Base-by-base conservation (phyloP, 139 green algal genomes). In the Mychonastes homosphaera region DNA sequence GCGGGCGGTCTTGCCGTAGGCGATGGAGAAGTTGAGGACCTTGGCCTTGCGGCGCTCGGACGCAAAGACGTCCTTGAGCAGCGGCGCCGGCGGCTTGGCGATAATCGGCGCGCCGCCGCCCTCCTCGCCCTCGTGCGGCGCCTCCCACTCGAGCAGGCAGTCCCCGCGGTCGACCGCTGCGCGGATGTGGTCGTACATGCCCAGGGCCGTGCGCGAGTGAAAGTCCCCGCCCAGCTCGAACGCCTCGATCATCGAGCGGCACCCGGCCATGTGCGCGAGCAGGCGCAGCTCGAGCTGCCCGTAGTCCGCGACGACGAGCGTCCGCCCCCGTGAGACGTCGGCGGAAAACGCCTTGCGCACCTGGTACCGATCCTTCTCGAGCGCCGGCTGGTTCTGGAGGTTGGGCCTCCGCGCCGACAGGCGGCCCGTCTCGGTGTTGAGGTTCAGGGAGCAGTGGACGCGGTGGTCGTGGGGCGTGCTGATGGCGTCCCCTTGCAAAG, bases 341-440 rank as follows among this genome's bases (percentile, higher is more conserved):
- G 86, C 84, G 9, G 60, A 83, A 79, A 97, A 96, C 1, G 90
- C 88, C 64, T 89, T 72, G 40, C 89, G 79, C 29, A 89, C 85
- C 75, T 87, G 84, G 82, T 95, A 98, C 0, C 86, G 70, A 72
- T 98, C 92, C 79, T 98, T 98, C 65, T 98, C 92, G 34, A 97
- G 72, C 0, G 91, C 92, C 6, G 92, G 92, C 82, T 98, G 92
- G 79, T 98, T 98, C 79, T 98, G 92, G 49, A 98, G 74, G 70
- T 96, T 97, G 58, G 92, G 92, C 30, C 87, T 61, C 21, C 88
- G 74, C 7, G 88, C 85, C 2, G 76, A 90, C 32, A 98, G 77
- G 0, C 92, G 79, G 1, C 92, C 92, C 10, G 92, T 98, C 81
- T 98, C 92, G 0, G 92, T 98, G 80, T 98, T 98, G 75, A 98